Evolutionary conservation across 1,139 yeast species (phyloP), one percentile per base, ranked within the genome.

Genomic region (Diutina ranongensis): DNA sequence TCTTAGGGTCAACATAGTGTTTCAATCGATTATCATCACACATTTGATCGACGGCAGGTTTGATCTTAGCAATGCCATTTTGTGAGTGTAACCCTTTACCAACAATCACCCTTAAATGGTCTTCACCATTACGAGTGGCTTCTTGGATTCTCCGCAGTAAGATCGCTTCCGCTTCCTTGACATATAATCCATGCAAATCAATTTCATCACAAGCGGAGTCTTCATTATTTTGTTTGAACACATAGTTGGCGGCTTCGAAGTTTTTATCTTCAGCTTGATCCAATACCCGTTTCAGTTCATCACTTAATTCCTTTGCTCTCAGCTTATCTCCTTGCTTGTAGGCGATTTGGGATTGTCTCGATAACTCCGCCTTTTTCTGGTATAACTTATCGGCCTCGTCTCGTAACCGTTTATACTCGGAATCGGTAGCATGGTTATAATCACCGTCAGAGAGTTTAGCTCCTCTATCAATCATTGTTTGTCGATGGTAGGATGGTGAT

Each of bases 81-180:
- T 74, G 71, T 0, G 96, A 85, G 60, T 92, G 97, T 45, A 79
- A 59, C 12, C 97, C 98, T 62, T 89, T 89, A n/a, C 97, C 97
- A 10, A 88, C 97, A 58, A 92, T 89, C 18, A 86, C 86, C 49
- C 72, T 65, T 47, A 78, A 60, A 46, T 68, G 70, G 35, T 61
- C 56, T 57, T 87, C 94, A 49, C 76, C 68, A 44, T 85, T 73
- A 42, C 68, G 64, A 18, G 76, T 69, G 47, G 80, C 85, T 31
- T 80, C 80, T n/a, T 74, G 71, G 46, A 92, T 75, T 48, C 97
- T 72, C 50, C 75, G 76, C 54, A 82, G 85, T 53, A 89, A 68
- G 46, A 83, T 77, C 59, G 76, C 82, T 51, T 79, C 78, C 3
- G 97, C 97, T 64, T 92, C 97, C 60, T 82, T 83, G 33, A 89